Evolutionary conservation across 2,329 filamentous ascomycete genomes (phyloP), one percentile per base, ranked within the genome.

Genomic region (Colletotrichum sansevieriae): DNA sequence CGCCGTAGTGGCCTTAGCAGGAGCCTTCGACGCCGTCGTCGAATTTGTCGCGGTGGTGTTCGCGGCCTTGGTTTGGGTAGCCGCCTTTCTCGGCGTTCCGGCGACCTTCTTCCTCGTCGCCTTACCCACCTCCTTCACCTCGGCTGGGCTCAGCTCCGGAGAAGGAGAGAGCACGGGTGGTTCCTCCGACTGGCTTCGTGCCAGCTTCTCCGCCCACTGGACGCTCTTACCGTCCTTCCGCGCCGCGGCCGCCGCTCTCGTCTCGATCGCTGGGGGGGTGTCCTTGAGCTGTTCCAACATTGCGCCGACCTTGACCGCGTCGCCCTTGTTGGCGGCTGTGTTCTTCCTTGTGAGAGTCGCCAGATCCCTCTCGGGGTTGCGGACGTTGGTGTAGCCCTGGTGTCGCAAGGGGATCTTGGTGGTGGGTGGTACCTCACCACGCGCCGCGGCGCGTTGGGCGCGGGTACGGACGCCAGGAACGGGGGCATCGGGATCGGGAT

Each of bases 241-340:
- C 20, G 63, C 49, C 2, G 29, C 44, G 0, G 51, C 67, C 2
- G 29, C 63, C 2, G 46, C 63, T 2, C 29, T 20, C 1, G 62
- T 61, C 33, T 70, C 64, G 1, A 47, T 44, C 0, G n/a, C 12
- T 0, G 56, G 35, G 0, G 51, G 44, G 8, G 57, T 39, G 2
- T 46, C 57, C 57, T 70, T 66, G 54, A 77, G 74, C 20, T 72
- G 71, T 1, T 75, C 74, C 1, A 81, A 71, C 0, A 79, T 73
- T 1, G 75, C 59, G 15, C 72, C 70, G 0, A 81, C 79, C 7
- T 72, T 73, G 5, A 81, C 63, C 1, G 82, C 76, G 18, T 72
- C 75, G 3, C 73, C 79, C 74, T 83, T 83, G 68, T 85, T 85
- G 71, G 81, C 82, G 33, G 81, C 76, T 1, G 83, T 85, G 68